A percentile compares a stretch with the other conserved stretches of the same genome.
phyloP scores from a whole-genome alignment of 2,329 filamentous ascomycete genomes.

The Aspergillus tanneri region DNA sequence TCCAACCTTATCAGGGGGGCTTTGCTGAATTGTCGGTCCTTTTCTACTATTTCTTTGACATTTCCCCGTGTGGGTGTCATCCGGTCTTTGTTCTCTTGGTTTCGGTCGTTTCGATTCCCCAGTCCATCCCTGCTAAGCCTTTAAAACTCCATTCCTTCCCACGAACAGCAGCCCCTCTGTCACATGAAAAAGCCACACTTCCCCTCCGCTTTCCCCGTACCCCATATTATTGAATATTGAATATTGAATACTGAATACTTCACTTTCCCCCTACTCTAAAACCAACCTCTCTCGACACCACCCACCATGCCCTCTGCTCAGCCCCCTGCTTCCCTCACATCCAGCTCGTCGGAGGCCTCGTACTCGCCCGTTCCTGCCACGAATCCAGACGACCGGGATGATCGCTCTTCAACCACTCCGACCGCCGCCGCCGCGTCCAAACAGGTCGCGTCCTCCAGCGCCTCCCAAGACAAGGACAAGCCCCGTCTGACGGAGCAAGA shows the following conservation, averaged over 20 bases:
- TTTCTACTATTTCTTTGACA: too few species aligned
- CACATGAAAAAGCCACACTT: slow-evolving; percentile 14
- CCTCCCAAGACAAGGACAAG: slow-evolving; percentile 49
- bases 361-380: slow-evolving; percentile 24
- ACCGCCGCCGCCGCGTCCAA: slow-evolving; percentile 29
- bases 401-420: slow-evolving; percentile 36
- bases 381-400: slow-evolving; percentile 31
- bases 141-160: background rate
- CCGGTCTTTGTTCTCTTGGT: too few species aligned
- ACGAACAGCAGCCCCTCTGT: background rate
- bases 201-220: slow-evolving; percentile 2
- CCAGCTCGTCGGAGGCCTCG: slow-evolving; percentile 26
- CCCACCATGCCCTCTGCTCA: slow-evolving; percentile 28
- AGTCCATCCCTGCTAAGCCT: background rate
- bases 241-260: background rate
- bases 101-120: background rate
- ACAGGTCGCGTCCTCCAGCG: slow-evolving; percentile 13
- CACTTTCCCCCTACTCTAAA: background rate
- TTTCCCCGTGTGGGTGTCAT: too few species aligned
- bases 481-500: slow-evolving; percentile 67
- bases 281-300: background rate
- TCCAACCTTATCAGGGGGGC: too few species aligned
- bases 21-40: too few species aligned
- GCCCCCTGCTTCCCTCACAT: slow-evolving; percentile 21
- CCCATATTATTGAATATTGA: background rate